Conservation (phyloP, 1,284 basidiomycete species). For the Tylopilus sp. region DNA sequence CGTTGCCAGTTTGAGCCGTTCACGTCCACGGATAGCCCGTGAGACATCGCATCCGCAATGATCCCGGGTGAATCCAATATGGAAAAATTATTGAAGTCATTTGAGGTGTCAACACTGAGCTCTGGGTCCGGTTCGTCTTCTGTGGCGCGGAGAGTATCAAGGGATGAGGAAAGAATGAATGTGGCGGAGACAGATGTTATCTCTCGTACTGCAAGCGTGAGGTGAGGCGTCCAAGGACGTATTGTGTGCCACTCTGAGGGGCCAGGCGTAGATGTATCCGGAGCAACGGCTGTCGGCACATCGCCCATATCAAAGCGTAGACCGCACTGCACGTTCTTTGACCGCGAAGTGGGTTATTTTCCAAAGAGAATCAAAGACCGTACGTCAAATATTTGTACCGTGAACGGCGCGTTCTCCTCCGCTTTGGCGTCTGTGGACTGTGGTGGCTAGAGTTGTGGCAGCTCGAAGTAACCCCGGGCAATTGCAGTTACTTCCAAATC, state of each 20-base stretch:
- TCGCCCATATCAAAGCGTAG: conserved; percentile 20
- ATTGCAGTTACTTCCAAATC: conserved; percentile 2
- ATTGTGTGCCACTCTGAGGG: conserved; percentile 59
- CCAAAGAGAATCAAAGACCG: background rate
- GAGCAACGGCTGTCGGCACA: background rate
- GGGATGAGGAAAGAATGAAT: conserved; percentile 64
- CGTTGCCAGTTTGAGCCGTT: conserved; percentile 72
- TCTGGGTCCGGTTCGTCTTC: conserved; percentile 21
- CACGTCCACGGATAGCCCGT: conserved; percentile 72
- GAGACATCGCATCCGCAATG: conserved; percentile 63
- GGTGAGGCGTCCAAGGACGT: conserved; percentile 68
- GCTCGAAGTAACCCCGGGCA: background rate
- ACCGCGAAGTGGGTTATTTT: background rate
- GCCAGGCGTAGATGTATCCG: conserved; percentile 17
- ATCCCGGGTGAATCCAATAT: conserved; percentile 36
- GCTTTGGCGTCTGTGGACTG: background rate
- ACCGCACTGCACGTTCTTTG: background rate
- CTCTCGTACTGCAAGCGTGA: conserved; percentile 66
- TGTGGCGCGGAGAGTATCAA: conserved; percentile 25
- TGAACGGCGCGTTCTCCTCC: background rate
- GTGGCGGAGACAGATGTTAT: conserved; percentile 71
- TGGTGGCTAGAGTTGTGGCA: background rate
- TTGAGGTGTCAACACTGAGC: conserved; percentile 32
- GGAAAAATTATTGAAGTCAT: conserved; percentile 16
- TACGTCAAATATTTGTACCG: background rate